phyloP scores from a whole-genome alignment of 176 grass and related monocot genomes.

The Musa itinerans region DNA sequence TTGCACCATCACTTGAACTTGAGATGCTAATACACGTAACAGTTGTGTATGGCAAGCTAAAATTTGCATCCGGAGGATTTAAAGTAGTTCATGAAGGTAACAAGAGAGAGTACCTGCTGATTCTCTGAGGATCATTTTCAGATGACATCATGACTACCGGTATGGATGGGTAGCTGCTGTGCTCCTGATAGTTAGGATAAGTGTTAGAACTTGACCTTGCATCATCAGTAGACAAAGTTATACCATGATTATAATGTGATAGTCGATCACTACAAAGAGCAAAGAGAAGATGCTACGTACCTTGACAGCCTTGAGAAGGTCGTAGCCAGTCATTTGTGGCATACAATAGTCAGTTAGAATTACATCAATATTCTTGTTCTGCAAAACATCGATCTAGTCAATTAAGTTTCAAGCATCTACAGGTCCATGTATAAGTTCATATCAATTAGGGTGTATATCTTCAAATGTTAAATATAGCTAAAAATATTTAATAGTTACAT shows the following conservation, averaged over 20 bases:
- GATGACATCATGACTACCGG: conserved; percentile 98
- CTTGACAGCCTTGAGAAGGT: conserved; percentile 91
- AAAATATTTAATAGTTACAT: too few relatives aligned
- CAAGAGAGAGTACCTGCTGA: conserved; percentile 49
- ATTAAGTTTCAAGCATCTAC: background rate
- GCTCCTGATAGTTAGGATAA: conserved; percentile 24
- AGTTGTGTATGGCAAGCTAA: too few relatives aligned
- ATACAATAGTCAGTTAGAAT: conserved; percentile 97
- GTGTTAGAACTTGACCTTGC: too few relatives aligned
- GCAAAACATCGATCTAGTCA: conserved; percentile 9
- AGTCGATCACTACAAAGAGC: too few relatives aligned
- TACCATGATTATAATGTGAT: too few relatives aligned
- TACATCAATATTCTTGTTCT: conserved; percentile 80
- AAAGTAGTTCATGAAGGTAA: too few relatives aligned
- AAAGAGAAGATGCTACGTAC: conserved; percentile 17
- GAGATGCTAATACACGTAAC: too few relatives aligned
- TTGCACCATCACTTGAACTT: too few relatives aligned
- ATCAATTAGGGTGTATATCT: too few relatives aligned
- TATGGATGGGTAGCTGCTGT: conserved; percentile 59
- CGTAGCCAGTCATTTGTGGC: conserved; percentile 97
- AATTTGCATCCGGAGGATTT: too few relatives aligned
- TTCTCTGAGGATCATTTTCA: conserved; percentile 92
- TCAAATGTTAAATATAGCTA: too few relatives aligned
- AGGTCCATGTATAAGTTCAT: background rate
- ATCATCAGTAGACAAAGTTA: too few relatives aligned